Percentiles rank a stretch among this genome's conserved stretches.
phyloP scores from a whole-genome alignment of 495 filamentous ascomycete genomes.

The Penicillium pulvis region DNA sequence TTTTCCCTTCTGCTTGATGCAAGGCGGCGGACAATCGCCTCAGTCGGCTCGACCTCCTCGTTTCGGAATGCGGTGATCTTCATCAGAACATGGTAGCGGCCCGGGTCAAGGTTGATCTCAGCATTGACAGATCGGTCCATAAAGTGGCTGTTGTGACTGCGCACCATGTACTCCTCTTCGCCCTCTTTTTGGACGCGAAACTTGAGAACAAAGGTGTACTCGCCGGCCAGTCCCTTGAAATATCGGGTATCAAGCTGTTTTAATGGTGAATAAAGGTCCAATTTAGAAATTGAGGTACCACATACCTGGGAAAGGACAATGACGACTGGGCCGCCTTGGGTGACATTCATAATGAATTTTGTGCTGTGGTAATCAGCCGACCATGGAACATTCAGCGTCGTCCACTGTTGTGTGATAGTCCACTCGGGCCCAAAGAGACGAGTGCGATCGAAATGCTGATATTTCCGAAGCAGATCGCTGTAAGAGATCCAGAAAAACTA shows the following conservation, averaged over 20 bases:
- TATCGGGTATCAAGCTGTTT: conserved; percentile 76
- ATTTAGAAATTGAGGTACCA: background rate
- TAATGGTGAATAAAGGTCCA: conserved; percentile 7
- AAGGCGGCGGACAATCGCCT: conserved; percentile 66
- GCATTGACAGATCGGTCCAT: conserved; percentile 79
- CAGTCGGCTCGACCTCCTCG: conserved; percentile 53
- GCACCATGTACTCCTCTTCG: conserved; percentile 82
- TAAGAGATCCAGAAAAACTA: conserved; percentile 73
- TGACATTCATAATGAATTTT: conserved; percentile 73
- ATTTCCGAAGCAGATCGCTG: conserved; percentile 81
- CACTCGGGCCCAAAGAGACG: conserved; percentile 85
- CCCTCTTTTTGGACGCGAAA: conserved; percentile 83
- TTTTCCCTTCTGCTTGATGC: conserved; percentile 72
- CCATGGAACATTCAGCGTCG: conserved; percentile 82
- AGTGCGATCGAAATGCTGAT: conserved; percentile 80
- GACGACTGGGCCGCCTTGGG: conserved; percentile 68
- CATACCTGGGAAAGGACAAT: conserved; percentile 72
- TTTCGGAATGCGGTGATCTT: conserved; percentile 72
- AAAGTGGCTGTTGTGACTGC: conserved; percentile 67
- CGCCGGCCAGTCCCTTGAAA: conserved; percentile 79
- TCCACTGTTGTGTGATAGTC: conserved; percentile 84
- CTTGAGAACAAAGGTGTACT: conserved; percentile 74
- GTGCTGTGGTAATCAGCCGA: conserved; percentile 81
- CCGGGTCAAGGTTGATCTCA: conserved; percentile 80
- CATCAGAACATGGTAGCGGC: conserved; percentile 77